A percentile compares a stretch with the other conserved stretches of the same genome.
Evolutionary conservation across 176 grass and related monocot species (phyloP).

Genomic region (Triticum timopheevii): DNA sequence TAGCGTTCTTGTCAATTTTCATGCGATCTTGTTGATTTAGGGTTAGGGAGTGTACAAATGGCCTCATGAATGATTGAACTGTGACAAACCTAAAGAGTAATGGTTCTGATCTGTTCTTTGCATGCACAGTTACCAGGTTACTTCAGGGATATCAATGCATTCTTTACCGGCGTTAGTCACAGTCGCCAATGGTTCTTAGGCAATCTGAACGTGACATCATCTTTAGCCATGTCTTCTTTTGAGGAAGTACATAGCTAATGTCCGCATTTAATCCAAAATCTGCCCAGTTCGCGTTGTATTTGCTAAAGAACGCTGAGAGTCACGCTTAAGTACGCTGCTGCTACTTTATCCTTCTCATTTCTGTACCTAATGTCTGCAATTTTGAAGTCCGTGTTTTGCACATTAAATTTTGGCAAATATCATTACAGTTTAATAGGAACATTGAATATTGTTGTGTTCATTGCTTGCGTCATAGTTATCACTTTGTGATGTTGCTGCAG

Average conservation of each 20-base stretch:
- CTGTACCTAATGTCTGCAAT: background rate
- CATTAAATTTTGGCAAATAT: background rate
- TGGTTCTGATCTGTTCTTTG: conserved; percentile 21
- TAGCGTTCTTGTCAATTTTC: background rate
- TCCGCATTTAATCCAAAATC: background rate
- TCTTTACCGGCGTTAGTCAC: background rate
- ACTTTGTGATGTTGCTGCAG: background rate
- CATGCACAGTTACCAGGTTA: conserved; percentile 11
- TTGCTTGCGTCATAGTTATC: background rate
- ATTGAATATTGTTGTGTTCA: background rate
- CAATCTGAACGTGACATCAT: no score
- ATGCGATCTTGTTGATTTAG: background rate
- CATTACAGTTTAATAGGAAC: background rate
- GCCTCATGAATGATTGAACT: background rate
- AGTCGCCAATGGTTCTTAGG: no score
- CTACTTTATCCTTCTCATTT: background rate
- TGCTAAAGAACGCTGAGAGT: no score
- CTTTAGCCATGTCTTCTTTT: no score
- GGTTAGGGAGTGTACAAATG: background rate
- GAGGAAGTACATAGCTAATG: no score
- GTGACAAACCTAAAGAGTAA: conserved; percentile 39
- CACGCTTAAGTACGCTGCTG: no score
- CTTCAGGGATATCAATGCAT: conserved; percentile 25
- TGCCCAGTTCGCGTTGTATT: background rate
- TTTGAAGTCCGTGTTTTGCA: background rate